Base-by-base conservation (phyloP, 768 basidiomycete genomes). In the Tephrocybe sp. region DNA sequence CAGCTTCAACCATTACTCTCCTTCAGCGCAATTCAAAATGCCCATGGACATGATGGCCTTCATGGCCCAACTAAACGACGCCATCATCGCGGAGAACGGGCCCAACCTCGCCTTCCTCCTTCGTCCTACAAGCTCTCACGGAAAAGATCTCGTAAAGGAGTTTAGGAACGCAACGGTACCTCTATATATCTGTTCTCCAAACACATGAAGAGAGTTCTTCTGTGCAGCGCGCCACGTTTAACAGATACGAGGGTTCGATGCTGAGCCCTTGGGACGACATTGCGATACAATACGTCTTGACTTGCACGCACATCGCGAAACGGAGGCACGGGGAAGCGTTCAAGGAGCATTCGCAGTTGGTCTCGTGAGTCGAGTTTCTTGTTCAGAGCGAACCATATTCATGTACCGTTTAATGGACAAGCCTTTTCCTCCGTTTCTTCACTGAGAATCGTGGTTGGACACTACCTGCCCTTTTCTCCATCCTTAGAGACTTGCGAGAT, bases 391-490 rank as follows among this genome's bases (percentile, higher is more conserved):
- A 30, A 9, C 15, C 44, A 25, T 30, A 12, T 32, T 39, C 28
- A 52, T 37, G 21, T 28, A 9, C 16, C 24, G 37, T 44, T 52
- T 19, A 37, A 13, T 31, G 28, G n/a, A n/a, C 36, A 40, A 91
- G 89, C 12, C 65, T 83, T 2, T 92, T 93, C 68, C 80, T 86
- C 44, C 80, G 87, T 26, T 94, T 82, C 69, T 87, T 95, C 53
- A 75, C 78, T n/a, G 80, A 79, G 50, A 88, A 90, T 61, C 84
- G 84, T 19, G 86, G 91, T 1, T 98, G 94, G 94, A 87, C 87
- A 24, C 68, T 98, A 3, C 89, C 86, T 16, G 86, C 86, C 0
- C 65, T 98, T 25, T 96, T 92, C 62, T 84, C 87, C 13, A 81
- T 92, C 30, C 66, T 95, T 24, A 74, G 85, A 44, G 92, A 95